Evolutionary conservation across 176 grass and related monocot genomes (phyloP).

Genomic region (Poa pratensis): DNA sequence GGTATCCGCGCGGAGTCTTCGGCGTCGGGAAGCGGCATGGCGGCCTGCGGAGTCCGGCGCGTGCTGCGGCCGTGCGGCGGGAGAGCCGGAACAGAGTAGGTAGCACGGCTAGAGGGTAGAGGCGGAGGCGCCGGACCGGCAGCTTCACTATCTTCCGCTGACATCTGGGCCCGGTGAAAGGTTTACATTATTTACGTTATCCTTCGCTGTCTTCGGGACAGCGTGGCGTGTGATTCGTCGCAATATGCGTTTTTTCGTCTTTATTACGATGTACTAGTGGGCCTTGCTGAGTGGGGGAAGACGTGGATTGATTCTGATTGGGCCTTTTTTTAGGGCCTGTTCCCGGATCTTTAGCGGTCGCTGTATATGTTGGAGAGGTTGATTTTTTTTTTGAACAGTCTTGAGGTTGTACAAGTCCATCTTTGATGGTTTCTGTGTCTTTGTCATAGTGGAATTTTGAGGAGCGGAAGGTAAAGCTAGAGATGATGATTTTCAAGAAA

Average conservation of each 20-base stretch:
- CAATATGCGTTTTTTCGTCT: background rate
- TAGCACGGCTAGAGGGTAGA: background rate
- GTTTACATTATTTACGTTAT: conserved; percentile 3
- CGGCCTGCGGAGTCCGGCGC: background rate
- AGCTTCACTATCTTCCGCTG: background rate
- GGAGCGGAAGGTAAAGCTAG: no score
- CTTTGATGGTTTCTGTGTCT: no score
- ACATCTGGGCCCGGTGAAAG: background rate
- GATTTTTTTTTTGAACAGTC: no score
- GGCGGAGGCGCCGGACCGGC: background rate
- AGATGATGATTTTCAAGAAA: no score
- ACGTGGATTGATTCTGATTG: conserved; percentile 29
- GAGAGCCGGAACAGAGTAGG: background rate
- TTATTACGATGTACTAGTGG: background rate
- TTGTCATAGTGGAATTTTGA: no score
- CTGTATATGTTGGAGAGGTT: no score
- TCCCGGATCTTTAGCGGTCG: no score
- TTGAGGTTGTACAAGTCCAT: no score
- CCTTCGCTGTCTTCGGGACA: background rate
- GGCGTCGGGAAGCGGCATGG: conserved; percentile 9
- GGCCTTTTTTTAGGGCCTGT: background rate
- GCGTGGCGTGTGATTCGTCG: background rate
- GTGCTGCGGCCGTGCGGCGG: conserved; percentile 17
- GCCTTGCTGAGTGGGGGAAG: background rate
- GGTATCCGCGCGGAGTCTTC: background rate